Evolutionary conservation across 495 filamentous ascomycete species (phyloP).

Genomic region (Tuber melanosporum): DNA sequence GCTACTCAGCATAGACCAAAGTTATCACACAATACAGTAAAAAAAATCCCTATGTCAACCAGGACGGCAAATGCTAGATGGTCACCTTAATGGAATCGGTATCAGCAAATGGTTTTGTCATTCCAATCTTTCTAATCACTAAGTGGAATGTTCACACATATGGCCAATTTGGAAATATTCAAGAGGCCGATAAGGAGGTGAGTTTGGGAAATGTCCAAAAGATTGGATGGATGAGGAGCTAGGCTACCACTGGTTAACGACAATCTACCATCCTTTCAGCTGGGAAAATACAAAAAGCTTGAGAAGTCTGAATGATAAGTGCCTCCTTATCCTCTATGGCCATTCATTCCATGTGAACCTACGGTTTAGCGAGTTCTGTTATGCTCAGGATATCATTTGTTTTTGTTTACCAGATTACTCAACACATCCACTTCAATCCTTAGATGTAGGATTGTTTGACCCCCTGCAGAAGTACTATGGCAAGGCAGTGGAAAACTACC

Average conservation of each 20-base stretch:
- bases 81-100: slow-evolving; percentile 13
- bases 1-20: slow-evolving; percentile 2
- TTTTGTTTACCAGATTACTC: too few species aligned
- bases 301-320: too few species aligned
- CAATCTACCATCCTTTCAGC: too few species aligned
- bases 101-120: slow-evolving; percentile 7
- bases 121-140: slow-evolving; percentile 7
- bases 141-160: slow-evolving; percentile 1
- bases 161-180: background rate
- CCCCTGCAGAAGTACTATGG: background rate
- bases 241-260: too few species aligned
- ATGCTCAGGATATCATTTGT: background rate
- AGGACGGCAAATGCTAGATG: slow-evolving; percentile 9
- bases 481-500: too few species aligned
- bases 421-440: background rate
- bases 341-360: background rate
- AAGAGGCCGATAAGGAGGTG: slow-evolving; percentile 2
- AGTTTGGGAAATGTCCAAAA: slow-evolving; percentile 3
- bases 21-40: background rate
- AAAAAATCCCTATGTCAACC: background rate
- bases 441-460: background rate
- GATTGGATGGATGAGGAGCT: slow-evolving; percentile 14
- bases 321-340: background rate
- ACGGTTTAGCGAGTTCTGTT: background rate
- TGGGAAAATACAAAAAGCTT: too few species aligned